Base-by-base conservation (phyloP, 352 stramenopile species). In the Phytophthora sojae region DNA sequence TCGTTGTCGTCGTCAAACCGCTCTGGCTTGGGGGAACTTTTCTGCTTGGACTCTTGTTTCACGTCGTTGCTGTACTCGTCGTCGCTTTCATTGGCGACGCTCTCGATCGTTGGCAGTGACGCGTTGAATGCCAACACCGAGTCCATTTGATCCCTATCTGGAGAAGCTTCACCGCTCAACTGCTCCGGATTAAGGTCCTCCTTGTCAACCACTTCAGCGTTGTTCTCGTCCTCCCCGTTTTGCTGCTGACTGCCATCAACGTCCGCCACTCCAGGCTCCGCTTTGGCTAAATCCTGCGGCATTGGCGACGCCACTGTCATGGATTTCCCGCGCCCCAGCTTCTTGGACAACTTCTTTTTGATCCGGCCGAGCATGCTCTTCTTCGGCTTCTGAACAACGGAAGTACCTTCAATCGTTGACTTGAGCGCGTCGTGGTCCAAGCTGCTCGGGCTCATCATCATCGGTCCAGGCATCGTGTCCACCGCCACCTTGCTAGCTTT, bases 361-460 rank as follows among this genome's bases (percentile, higher is more conserved):
- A 94, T 81, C n/a, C 74, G 69, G 12, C 82, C 81, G 69, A 94
- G 83, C 25, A 92, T 62, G 21, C 84, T 76, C 61, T 89, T 88
- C 68, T 87, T 87, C 67, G 80, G 85, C 73, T 86, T 86, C 19
- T 63, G 69, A 42, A 37, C 29, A 25, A 32, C 12, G 37, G 5
- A 17, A 9, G 29, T 29, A 9, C 25, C 54, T 39, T 57, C 57
- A 7, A 39, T 55, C 35, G 51, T 26, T 17, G 37, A 37, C 21
- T 53, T 70, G 23, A 63, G 37, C 29, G 44, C 30, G 30, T 42
- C 53, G 4, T 71, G 32, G 19, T 56, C 47, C 26, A 54, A 35
- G 19, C 30, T 72, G 45, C n/a, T 57, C 11, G 75, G 71, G 54
- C 69, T 89, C 72, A 81, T 54, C 35, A 88, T 50, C 30, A 56